Base-by-base conservation (phyloP, 2,329 filamentous ascomycete genomes). In the Pleurostoma richardsiae region DNA sequence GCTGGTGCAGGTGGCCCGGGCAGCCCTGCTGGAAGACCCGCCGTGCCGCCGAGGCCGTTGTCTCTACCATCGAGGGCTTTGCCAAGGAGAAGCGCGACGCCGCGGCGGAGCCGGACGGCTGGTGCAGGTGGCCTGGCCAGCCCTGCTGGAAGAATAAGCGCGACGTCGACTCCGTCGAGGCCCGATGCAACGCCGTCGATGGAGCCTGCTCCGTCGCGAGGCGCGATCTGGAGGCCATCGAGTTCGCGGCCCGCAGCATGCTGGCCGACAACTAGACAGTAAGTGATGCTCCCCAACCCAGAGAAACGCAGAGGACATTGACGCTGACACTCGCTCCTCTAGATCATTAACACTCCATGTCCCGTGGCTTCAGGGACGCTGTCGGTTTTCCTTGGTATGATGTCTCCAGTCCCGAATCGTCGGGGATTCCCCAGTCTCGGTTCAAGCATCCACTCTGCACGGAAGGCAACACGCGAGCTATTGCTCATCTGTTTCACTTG, bases 21-120 rank as follows among this genome's bases (percentile, higher is more conserved):
- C 60, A 67, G 48, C 54, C 60, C n/a, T 74, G 72, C 64, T 61
- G 58, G 56, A 69, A 69, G 54, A 60, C 60, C 46, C 70, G 66
- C 57, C 64, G 65, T 46, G 65, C 62, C 19, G 65, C 65, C 41
- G 63, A 66, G 43, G 64, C 64, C 10, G 56, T 68, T 29, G 59
- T 68, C 30, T 51, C 60, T 11, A 62, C 62, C 48, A 49, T 63
- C 29, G 50, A 52, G 44, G 33, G 49, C 8, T 50, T 50, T 49
- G 8, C 29, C 19, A 29, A 46, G 5, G 28, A 49, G 26, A 39
- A 38, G 10, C 6, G 19, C 10, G 41, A 36, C 28, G 28, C 27
- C 39, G 39, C 42, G 10, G 19, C 42, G 41, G 44, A 47, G 6
- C 52, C 54, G 11, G 47, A 52, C 38, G 33, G 55, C 46, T 59